phyloP scores from a whole-genome alignment of 2,329 filamentous ascomycete species.

The Fusarium sp. region DNA sequence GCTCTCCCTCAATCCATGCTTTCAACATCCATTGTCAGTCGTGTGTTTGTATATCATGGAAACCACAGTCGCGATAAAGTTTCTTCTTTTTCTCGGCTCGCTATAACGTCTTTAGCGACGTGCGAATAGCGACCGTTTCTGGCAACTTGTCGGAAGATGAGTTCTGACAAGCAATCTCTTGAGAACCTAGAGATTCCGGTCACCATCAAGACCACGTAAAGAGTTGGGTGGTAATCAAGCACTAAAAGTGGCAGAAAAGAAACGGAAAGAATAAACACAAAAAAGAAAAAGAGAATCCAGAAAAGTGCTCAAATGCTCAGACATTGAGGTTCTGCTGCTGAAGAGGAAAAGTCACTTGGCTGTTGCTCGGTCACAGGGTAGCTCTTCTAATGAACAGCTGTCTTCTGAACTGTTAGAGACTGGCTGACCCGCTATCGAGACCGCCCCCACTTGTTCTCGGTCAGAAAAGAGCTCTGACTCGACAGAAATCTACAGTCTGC shows the following conservation, averaged over 20 bases:
- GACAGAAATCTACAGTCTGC: background rate
- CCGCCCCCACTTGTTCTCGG: background rate
- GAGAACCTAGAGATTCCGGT: too few relatives aligned
- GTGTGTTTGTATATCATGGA: background rate
- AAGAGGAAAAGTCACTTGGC: background rate
- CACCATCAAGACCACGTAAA: too few relatives aligned
- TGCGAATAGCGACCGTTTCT: too few relatives aligned
- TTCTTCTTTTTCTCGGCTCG: background rate
- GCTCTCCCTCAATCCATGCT: accelerated
- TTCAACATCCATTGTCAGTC: background rate
- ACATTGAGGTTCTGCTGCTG: background rate
- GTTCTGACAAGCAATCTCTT: too few relatives aligned
- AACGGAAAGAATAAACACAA: background rate
- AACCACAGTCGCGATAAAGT: background rate
- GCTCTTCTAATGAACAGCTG: background rate
- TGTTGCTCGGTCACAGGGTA: background rate
- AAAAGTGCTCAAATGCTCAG: background rate
- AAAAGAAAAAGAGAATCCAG: background rate
- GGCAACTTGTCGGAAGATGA: too few relatives aligned
- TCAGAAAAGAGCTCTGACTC: background rate
- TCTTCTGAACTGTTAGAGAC: background rate
- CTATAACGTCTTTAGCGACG: background rate
- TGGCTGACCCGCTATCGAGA: background rate
- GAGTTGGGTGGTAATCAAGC: too few relatives aligned
- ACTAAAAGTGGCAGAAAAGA: background rate